phyloP scores from a whole-genome alignment of 805 yeast genomes.

The Cyberlindnera lachancei region DNA sequence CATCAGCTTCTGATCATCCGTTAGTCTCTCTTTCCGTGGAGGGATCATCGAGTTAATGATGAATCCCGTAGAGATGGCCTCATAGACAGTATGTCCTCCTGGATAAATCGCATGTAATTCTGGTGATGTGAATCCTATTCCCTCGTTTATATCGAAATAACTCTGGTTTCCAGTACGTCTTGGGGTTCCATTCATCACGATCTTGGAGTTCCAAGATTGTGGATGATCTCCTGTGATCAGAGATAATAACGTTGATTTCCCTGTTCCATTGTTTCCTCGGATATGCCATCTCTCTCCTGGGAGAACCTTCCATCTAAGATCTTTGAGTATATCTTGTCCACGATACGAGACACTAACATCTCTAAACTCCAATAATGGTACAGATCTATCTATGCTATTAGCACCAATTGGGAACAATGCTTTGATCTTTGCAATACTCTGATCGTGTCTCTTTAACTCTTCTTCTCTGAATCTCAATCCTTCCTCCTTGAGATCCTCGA shows the following conservation, averaged over 20 bases:
- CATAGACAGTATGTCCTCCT: conserved; percentile 37
- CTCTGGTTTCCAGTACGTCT: conserved; percentile 69
- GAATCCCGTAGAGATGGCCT: conserved; percentile 68
- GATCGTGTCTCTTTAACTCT: conserved; percentile 7
- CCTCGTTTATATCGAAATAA: conserved; percentile 69
- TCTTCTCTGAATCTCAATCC: conserved; percentile 12
- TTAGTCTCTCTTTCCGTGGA: conserved; percentile 34
- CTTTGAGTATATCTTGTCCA: conserved; percentile 48
- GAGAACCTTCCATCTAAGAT: conserved; percentile 59
- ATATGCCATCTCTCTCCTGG: conserved; percentile 84
- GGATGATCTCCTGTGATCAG: conserved; percentile 93
- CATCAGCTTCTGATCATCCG: conserved; percentile 27
- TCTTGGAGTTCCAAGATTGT: conserved; percentile 79
- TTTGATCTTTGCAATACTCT: conserved; percentile 14
- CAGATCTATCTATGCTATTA: conserved; percentile 7
- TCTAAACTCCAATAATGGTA: conserved; percentile 41
- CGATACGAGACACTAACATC: conserved; percentile 60
- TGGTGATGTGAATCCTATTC: conserved; percentile 86
- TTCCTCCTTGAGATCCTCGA: conserved; percentile 17
- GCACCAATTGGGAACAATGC: conserved; percentile 9
- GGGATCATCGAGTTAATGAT: conserved; percentile 58
- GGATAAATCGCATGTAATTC: conserved; percentile 90
- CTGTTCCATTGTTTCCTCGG: conserved; percentile 85
- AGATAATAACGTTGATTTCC: conserved; percentile 83
- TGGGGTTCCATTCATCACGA: conserved; percentile 55